Evolutionary conservation across 179 eudicot genomes (phyloP).

Genomic region (Amaranthus tricolor): DNA sequence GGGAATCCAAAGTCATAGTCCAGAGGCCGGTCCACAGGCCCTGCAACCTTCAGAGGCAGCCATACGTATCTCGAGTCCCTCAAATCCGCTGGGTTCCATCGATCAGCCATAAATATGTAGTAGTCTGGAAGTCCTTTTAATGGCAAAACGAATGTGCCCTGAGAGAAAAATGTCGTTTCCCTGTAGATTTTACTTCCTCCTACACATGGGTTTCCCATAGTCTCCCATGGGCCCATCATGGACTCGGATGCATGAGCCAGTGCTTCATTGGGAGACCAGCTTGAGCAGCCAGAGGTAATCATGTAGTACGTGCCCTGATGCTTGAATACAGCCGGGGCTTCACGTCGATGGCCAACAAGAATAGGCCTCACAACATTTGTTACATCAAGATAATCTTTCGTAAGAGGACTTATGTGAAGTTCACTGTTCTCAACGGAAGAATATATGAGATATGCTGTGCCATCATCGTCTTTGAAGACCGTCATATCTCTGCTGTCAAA

Average conservation of each 20-base stretch:
- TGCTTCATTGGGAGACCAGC: conserved; percentile 98
- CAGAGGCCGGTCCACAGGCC: conserved; percentile 72
- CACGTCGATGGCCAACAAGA: conserved; percentile 74
- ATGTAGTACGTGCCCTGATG: conserved; percentile 80
- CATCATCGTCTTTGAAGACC: conserved; percentile 86
- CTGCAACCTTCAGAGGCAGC: conserved; percentile 74
- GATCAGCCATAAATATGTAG: conserved; percentile 84
- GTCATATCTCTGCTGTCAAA: conserved; percentile 95
- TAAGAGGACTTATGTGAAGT: conserved; percentile 89
- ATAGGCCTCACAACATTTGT: conserved; percentile 51
- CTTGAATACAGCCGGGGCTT: conserved; percentile 92
- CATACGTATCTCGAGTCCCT: conserved; percentile 92
- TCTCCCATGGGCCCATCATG: conserved; percentile 88
- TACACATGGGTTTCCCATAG: conserved; percentile 80
- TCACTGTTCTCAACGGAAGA: conserved; percentile 87
- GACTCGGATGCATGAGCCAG: conserved; percentile 80
- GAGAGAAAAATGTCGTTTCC: conserved; percentile 77
- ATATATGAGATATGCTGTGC: conserved; percentile 72
- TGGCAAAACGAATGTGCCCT: conserved; percentile 86
- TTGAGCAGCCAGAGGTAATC: conserved; percentile 92
- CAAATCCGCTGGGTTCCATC: conserved; percentile 94
- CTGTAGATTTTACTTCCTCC: conserved; percentile 73
- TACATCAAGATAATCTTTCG: conserved; percentile 69
- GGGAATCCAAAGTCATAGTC: conserved; percentile 89
- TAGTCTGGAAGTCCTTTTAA: conserved; percentile 59